Base-by-base conservation (phyloP, 2,329 filamentous ascomycete genomes). In the Neocatenulostroma microsporum region DNA sequence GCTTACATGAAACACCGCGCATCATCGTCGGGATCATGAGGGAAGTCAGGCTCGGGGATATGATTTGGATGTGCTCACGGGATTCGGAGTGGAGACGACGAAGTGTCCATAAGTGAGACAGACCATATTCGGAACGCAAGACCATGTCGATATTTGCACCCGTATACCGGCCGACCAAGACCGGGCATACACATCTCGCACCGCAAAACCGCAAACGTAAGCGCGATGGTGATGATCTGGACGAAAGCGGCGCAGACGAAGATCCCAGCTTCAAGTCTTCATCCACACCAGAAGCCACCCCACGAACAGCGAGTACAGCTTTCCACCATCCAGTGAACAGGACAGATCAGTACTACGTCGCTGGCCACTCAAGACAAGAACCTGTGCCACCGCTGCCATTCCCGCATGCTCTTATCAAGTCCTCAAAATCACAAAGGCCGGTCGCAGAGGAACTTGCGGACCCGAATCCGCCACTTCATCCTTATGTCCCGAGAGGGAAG, bases 341-440 rank as follows among this genome's bases (percentile, higher is more conserved):
- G 25, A 57, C 42, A 18, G 57, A 61, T 42, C 56, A 54, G 9
- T 55, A 56, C 40, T 50, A 55, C 50, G 54, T 64, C 38, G 66
- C 67, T 44, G 65, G 64, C 34, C 55, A 61, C 41, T 48, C 57
- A 36, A 52, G 62, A 39, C 51, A 61, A 13, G 47, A 59, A 27
- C 48, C 56, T 18, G 40, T 68, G 12, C 66, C 67, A 33, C 52
- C 55, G 28, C 42, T 48, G 18, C 63, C 66, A 23, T 70, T 70
- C 42, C 68, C 67, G 23, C 67, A 70, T 46, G 58, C 58, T 20
- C 48, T 63, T 34, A 52, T 47, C 12, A 46, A 41, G 21, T 36
- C 15, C 34, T 21, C 13, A 12, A 23, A 27, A 13, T 25, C 41
- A 37, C 47, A 46, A 25, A 26, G 44, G 34, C 19, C 55, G 21